Conservation (phyloP, 179 eudicot genomes). For the Patellifolia procumbens region DNA sequence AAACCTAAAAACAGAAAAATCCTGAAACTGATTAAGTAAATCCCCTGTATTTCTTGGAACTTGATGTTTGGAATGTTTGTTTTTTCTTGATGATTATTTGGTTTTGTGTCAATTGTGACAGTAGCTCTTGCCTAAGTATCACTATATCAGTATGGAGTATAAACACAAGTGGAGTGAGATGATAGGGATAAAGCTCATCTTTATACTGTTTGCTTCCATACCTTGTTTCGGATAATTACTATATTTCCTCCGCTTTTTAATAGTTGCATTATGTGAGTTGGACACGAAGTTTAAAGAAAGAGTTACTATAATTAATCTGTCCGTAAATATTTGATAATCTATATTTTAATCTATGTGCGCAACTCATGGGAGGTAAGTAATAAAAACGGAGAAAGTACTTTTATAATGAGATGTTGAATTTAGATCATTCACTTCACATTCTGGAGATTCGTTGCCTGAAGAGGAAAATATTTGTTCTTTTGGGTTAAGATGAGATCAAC, state of each 20-base stretch:
- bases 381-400: no score
- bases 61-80: neutral
- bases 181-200: constrained; percentile 9
- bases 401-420: neutral
- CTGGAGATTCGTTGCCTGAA: neutral
- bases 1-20: neutral
- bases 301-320: no score
- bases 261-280: no score
- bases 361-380: no score
- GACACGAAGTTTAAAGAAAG: no score
- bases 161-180: neutral
- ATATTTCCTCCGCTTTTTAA: no score
- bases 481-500: neutral
- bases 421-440: neutral
- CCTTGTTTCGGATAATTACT: neutral
- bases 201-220: neutral
- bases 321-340: no score
- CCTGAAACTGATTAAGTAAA: constrained; percentile 1
- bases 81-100: no score
- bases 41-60: constrained; percentile 14
- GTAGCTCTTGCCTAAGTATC: neutral
- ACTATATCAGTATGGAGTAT: no score
- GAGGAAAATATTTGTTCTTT: neutral
- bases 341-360: no score
- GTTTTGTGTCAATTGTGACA: neutral